Percentiles rank a stretch among this genome's conserved stretches.
Evolutionary conservation across 1,284 basidiomycete genomes (phyloP).

Genomic region (Malassezia equina): DNA sequence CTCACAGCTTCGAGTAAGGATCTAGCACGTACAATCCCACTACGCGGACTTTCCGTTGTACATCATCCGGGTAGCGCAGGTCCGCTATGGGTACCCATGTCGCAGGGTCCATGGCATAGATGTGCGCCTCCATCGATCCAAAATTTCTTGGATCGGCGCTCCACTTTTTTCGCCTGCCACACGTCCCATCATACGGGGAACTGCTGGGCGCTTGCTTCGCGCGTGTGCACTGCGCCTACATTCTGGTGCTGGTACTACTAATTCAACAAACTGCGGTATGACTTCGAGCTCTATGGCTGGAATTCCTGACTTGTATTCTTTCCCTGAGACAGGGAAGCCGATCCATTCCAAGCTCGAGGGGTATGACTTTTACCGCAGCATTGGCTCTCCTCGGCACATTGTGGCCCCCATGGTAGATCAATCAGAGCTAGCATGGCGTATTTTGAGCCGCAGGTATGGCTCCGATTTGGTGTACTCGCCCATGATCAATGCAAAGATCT

Average conservation of each 20-base stretch:
- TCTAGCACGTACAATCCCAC: conserved; percentile 13
- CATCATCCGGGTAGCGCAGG: background rate
- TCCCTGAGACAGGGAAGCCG: conserved; percentile 39
- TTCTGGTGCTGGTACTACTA: background rate
- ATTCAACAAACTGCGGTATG: background rate
- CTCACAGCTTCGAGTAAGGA: conserved; percentile 3
- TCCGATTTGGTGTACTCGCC: conserved; percentile 77
- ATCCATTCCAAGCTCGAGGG: conserved; percentile 57
- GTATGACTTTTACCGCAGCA: conserved; percentile 69
- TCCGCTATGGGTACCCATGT: conserved; percentile 9
- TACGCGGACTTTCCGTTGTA: conserved; percentile 11
- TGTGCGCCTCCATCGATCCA: background rate
- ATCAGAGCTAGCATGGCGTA: conserved; percentile 77
- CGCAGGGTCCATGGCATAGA: conserved; percentile 9
- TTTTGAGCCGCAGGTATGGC: conserved; percentile 75
- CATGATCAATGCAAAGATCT: conserved; percentile 94
- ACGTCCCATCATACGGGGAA: background rate
- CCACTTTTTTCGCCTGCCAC: background rate
- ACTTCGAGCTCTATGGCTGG: background rate
- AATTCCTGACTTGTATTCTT: conserved; percentile 20
- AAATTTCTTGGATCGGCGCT: background rate
- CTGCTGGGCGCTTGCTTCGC: background rate
- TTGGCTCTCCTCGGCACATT: conserved; percentile 74
- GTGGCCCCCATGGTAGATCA: conserved; percentile 98
- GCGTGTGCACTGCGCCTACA: background rate